Evolutionary conservation across 179 eudicot species (phyloP).

Genomic region (Silene coronaria): DNA sequence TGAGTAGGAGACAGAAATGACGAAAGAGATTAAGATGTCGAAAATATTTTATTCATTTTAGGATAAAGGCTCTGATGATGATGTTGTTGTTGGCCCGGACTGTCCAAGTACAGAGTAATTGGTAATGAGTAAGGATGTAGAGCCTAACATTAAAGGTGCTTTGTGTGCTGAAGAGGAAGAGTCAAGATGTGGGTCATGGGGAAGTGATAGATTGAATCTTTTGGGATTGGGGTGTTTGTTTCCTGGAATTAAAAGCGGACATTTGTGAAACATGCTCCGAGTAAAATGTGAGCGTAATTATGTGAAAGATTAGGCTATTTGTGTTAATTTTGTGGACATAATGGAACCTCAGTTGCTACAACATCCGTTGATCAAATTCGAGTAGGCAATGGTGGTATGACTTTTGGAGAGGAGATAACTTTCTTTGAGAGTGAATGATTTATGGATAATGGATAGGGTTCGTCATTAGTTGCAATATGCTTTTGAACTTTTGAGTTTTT

Average conservation of each 20-base stretch:
- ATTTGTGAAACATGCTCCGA: background rate
- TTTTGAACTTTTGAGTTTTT: background rate
- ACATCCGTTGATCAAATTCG: background rate
- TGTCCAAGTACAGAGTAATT: background rate
- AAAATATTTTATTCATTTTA: no score
- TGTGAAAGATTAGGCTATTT: background rate
- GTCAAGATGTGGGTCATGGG: background rate
- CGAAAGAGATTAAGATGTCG: no score
- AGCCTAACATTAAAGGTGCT: background rate
- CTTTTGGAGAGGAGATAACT: background rate
- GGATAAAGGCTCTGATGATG: no score
- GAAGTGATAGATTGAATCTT: background rate
- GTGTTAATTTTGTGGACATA: constrained; percentile 4
- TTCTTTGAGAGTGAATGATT: background rate
- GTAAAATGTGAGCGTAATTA: background rate
- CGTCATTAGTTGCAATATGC: background rate
- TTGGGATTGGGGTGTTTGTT: background rate
- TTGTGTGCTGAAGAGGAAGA: background rate
- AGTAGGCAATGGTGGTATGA: background rate
- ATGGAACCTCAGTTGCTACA: background rate
- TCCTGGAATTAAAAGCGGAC: background rate
- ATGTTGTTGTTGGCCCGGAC: background rate
- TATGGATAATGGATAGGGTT: background rate
- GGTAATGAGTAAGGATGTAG: background rate
- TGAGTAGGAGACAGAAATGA: no score